Evolutionary conservation across 2,329 filamentous ascomycete species (phyloP).

Genomic region (Aspergillus puulaauensis): DNA sequence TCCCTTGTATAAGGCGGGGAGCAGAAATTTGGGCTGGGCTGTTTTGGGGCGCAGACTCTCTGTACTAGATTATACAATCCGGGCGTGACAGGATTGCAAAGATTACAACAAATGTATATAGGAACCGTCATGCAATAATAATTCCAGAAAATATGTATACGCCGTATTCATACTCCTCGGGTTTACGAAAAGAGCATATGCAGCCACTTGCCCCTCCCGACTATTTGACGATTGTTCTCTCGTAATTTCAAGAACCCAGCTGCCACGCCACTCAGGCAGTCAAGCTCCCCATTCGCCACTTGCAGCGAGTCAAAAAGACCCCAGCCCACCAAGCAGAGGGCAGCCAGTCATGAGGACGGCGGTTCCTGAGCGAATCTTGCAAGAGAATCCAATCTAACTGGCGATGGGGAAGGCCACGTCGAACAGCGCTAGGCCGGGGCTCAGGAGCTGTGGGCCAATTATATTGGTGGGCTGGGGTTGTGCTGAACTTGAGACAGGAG

Average conservation of each 20-base stretch:
- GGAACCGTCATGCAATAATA: constrained; percentile 4
- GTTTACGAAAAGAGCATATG: background rate
- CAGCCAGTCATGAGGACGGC: constrained; percentile 15
- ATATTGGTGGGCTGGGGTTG: background rate
- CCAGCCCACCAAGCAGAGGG: background rate
- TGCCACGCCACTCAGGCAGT: background rate
- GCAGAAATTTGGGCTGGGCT: background rate
- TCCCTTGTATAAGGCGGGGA: background rate
- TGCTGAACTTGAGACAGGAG: background rate
- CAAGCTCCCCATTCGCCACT: constrained; percentile 4
- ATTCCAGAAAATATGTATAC: background rate
- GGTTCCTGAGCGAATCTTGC: constrained; percentile 19
- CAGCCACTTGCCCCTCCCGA: background rate
- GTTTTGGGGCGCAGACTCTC: background rate
- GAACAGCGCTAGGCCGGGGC: constrained; percentile 19
- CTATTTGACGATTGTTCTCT: background rate
- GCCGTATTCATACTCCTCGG: no score
- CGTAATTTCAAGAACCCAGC: background rate
- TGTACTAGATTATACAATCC: background rate
- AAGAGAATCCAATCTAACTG: constrained; percentile 17
- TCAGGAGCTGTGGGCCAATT: constrained; percentile 9
- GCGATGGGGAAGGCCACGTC: constrained; percentile 24
- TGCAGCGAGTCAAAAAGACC: background rate
- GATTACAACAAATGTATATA: constrained; percentile 2
- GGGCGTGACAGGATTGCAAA: background rate